A percentile compares a stretch with the other conserved stretches of the same genome.
phyloP scores from a whole-genome alignment of 2,329 filamentous ascomycete genomes.

The Aureobasidium zeae region DNA sequence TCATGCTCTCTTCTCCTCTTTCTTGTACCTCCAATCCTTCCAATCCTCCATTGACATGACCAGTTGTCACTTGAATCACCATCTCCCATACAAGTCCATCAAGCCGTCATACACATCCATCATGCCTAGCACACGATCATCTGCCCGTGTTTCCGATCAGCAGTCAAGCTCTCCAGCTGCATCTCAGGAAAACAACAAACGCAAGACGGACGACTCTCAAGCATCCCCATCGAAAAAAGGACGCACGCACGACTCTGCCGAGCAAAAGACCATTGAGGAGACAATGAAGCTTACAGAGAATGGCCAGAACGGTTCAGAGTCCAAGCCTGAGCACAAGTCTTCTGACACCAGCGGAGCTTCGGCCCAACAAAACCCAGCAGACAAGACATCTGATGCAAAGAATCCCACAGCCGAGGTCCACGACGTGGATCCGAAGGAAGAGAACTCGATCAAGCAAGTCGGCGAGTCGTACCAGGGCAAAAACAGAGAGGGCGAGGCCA shows the following conservation, averaged over 20 bases:
- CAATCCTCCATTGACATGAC: constrained; percentile 6
- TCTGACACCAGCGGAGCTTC: neutral
- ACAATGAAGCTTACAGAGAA: constrained; percentile 34
- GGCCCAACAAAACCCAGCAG: neutral
- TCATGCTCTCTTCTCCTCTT: too few relatives aligned
- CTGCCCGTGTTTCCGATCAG: constrained; percentile 20
- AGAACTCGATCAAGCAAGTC: constrained; percentile 19
- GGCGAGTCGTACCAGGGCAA: constrained; percentile 19
- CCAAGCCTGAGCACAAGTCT: constrained; percentile 23
- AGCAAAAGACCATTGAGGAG: constrained; percentile 47
- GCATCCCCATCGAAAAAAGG: constrained; percentile 32
- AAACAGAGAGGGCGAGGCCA: constrained; percentile 23
- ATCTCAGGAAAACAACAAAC: constrained; percentile 23
- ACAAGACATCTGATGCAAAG: constrained; percentile 12
- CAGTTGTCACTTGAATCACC: too few relatives aligned
- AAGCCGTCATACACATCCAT: constrained; percentile 5
- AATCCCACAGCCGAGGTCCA: constrained; percentile 10
- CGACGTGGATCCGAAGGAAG: constrained; percentile 25
- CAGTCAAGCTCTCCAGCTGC: constrained; percentile 19
- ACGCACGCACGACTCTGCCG: constrained; percentile 28
- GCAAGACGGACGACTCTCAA: constrained; percentile 28
- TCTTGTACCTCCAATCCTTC: constrained; percentile 1
- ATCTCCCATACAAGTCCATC: too few relatives aligned
- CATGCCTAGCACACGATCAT: constrained; percentile 28
- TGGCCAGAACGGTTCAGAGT: constrained; percentile 22